phyloP scores from a whole-genome alignment of 2,329 filamentous ascomycete genomes.

The Cryphonectria japonica region DNA sequence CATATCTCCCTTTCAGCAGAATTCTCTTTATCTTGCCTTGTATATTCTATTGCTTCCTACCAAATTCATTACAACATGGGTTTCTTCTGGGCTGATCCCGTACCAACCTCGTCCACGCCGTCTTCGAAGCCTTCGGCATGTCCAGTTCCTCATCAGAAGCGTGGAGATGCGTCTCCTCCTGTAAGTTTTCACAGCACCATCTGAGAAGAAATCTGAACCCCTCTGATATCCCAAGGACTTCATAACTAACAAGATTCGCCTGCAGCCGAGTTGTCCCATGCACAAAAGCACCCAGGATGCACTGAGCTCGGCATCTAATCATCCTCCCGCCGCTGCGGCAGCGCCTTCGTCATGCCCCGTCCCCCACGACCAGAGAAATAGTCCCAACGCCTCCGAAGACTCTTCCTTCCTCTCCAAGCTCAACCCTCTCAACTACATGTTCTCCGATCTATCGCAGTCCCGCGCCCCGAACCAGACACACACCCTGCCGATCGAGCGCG shows the following conservation, averaged over 20 bases:
- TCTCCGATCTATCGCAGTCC: constrained; percentile 79
- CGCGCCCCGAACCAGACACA: constrained; percentile 74
- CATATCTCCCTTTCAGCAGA: not conserved
- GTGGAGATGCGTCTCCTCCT: constrained; percentile 43
- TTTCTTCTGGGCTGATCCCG: constrained; percentile 65
- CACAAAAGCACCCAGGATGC: constrained; percentile 57
- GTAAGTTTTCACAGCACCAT: constrained; percentile 38
- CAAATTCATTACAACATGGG: constrained; percentile 49
- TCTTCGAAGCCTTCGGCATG: constrained; percentile 27
- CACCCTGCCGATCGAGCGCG: constrained; percentile 76
- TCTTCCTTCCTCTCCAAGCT: constrained; percentile 58
- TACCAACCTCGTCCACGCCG: constrained; percentile 31
- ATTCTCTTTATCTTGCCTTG: not conserved
- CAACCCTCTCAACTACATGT: constrained; percentile 92
- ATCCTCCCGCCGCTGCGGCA: constrained; percentile 35
- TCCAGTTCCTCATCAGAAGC: constrained; percentile 30
- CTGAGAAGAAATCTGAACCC: too few species aligned
- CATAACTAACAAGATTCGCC: constrained; percentile 25
- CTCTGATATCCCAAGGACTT: constrained; percentile 22
- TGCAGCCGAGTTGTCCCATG: constrained; percentile 60
- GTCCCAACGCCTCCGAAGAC: constrained; percentile 31
- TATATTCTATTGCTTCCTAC: not conserved
- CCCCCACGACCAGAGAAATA: constrained; percentile 41
- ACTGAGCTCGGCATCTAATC: constrained; percentile 41
- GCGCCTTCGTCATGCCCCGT: constrained; percentile 50